Base-by-base conservation (phyloP, 768 basidiomycete genomes). In the Nevesoporus exiguus region DNA sequence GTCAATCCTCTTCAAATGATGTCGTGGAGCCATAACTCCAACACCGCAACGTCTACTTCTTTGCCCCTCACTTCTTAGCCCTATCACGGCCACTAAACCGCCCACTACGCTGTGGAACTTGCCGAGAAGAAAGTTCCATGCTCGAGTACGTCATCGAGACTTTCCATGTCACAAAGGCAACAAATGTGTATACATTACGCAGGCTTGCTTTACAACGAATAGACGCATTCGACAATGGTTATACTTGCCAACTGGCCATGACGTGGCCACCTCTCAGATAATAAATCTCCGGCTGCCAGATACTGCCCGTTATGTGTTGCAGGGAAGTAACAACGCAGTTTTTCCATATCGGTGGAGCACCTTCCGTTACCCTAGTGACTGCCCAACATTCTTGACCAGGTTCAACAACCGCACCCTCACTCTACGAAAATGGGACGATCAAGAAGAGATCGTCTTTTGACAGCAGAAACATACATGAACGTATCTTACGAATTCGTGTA, bases 251-350 rank as follows among this genome's bases (percentile, higher is more conserved):
- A 45, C 36, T 19, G 27, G 25, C 47, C 14, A 29, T 34, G 47
- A 49, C 8, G 5, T 50, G 24, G 36, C 4, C 34, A 29, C 19
- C 42, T 55, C 51, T 66, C 22, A 14, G 59, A 47, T 62, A 65
- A 70, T 75, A 76, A 29, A 79, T 57, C 51, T 76, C 77, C 19
- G 73, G 66, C 50, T 77, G 74, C 77, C 78, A 80, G 33, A 63
- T 63, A 29, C 71, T 68, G n/a, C 75, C 76, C 11, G 70, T 73
- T 47, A 68, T 64, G 52, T 77, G 77, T 10, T 70, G 58, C 36
- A 77, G 51, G 40, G 67, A 64, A 48, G 74, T 74, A 55, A 81
- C 70, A 44, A 74, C 61, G 9, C 77, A 61, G 36, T 74, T 67
- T 29, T 65, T 56, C 49, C 71, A 68, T 29, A 50, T 67, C 29